A percentile compares a stretch with the other conserved stretches of the same genome.
These are phyloP conservation scores for Globisporangium spinosum DNA, from an alignment of 352 stramenopile genomes.

Conservation along the genomic window DNA sequence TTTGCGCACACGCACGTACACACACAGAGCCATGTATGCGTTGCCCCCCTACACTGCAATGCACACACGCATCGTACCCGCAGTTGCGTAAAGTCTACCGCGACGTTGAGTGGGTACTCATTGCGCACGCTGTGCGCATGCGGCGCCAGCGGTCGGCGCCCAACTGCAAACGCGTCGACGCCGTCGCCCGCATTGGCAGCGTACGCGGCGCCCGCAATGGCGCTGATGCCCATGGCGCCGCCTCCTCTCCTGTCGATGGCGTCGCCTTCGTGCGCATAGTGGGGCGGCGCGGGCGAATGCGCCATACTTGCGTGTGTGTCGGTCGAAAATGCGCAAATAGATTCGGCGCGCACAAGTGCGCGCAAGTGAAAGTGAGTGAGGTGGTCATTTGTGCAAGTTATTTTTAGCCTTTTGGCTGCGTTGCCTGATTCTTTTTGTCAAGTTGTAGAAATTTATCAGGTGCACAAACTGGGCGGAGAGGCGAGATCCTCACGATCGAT, in stretches of 20 bases:
- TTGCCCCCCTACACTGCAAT: background rate
- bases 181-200: background rate
- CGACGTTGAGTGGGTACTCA: conserved; percentile 57
- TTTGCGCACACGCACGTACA: background rate
- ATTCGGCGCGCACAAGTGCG: conserved; percentile 7
- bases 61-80: conserved; percentile 29
- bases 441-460: conserved; percentile 3
- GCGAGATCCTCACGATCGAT: background rate
- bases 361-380: background rate
- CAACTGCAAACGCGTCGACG: background rate
- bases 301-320: conserved; percentile 8
- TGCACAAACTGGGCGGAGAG: background rate
- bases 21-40: background rate
- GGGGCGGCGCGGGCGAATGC: background rate
- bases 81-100: conserved; percentile 70
- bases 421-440: conserved; percentile 1
- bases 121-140: conserved; percentile 27
- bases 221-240: background rate
- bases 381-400: conserved; percentile 3
- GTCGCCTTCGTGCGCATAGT: background rate
- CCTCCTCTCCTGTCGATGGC: background rate
- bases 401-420: background rate
- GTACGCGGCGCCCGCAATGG: background rate
- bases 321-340: conserved; percentile 9
- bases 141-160: conserved; percentile 1